Percentiles rank a stretch among this genome's conserved stretches.
Conservation (phyloP, 139 green algal species). For the Coccomyxa sp. region DNA sequence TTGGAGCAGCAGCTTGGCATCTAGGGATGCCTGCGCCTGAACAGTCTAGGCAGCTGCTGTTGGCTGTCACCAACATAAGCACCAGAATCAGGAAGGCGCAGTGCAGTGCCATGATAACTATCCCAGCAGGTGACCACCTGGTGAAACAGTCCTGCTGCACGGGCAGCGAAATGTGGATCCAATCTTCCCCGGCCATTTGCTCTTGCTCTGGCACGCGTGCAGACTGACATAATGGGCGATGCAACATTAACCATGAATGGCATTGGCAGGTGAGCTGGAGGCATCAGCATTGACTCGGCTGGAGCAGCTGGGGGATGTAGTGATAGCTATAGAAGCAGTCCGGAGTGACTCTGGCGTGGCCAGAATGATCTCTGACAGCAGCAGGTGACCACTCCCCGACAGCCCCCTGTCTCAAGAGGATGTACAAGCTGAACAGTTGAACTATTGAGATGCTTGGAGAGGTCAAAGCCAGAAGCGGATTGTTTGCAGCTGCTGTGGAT, state of each 20-base stretch:
- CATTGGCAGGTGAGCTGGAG: conserved; percentile 5
- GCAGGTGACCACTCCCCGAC: not conserved
- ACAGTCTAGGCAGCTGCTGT: conserved; percentile 21
- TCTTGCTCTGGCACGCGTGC: not conserved
- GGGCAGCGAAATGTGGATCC: not conserved
- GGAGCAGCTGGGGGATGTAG: conserved; percentile 54
- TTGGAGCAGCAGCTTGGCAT: conserved; percentile 36
- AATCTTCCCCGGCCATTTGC: not conserved
- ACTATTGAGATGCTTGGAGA: not conserved
- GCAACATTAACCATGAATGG: not conserved
- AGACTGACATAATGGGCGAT: not conserved
- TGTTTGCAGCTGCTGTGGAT: conserved; percentile 39
- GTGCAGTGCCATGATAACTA: conserved; percentile 38
- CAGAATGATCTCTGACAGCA: conserved; percentile 7
- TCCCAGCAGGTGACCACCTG: conserved; percentile 30
- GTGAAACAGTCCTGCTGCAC: not conserved
- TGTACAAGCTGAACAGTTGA: not conserved
- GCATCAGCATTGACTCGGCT: conserved; percentile 27
- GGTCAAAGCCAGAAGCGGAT: not conserved
- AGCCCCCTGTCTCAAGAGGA: not conserved
- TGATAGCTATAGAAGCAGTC: conserved; percentile 53
- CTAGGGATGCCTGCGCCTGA: conserved; percentile 1
- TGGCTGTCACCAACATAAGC: conserved; percentile 23
- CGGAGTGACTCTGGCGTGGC: conserved; percentile 53
- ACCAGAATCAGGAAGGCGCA: conserved; percentile 17